phyloP scores from a whole-genome alignment of 352 stramenopile species.

The Pythium oligandrum region DNA sequence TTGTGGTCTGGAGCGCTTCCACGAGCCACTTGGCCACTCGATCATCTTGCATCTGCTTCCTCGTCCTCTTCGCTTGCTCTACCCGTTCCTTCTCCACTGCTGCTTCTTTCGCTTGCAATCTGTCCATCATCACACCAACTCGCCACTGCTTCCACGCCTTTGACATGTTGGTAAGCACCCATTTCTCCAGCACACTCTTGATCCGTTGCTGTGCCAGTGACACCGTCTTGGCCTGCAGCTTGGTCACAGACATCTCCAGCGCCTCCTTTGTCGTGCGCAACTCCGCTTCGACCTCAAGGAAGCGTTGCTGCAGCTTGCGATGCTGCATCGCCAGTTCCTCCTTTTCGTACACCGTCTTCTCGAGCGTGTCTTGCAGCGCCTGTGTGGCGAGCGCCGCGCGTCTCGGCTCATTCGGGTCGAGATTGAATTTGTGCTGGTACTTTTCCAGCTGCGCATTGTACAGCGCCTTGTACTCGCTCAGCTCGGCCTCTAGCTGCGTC shows the following conservation, averaged over 20 bases:
- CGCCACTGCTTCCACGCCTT: conserved; percentile 41
- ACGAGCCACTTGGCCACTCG: conserved; percentile 8
- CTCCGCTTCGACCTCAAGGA: conserved; percentile 27
- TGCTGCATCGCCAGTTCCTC: conserved; percentile 52
- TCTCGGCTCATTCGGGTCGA: conserved; percentile 52
- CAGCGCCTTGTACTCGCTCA: conserved; percentile 22
- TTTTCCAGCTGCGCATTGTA: conserved; percentile 40
- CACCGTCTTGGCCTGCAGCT: conserved; percentile 12
- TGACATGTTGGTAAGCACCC: conserved; percentile 26
- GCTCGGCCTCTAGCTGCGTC: conserved; percentile 28
- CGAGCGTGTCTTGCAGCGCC: conserved; percentile 53
- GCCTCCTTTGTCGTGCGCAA: conserved; percentile 14
- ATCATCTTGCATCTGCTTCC: not conserved
- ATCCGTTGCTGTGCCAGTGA: conserved; percentile 24
- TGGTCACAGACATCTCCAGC: conserved; percentile 18
- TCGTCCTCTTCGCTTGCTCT: not conserved
- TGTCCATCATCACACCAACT: conserved; percentile 1
- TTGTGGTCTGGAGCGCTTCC: conserved; percentile 3
- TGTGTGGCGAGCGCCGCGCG: conserved; percentile 42
- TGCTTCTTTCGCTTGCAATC: conserved; percentile 6
- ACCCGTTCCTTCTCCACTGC: conserved; percentile 1
- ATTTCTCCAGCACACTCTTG: conserved; percentile 20
- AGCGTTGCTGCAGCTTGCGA: conserved; percentile 29
- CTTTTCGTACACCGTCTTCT: conserved; percentile 54
- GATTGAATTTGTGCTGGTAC: conserved; percentile 42